Percentiles rank a stretch among this genome's conserved stretches.
Conservation (phyloP, 352 stramenopile species). For the Pythium graminicola region DNA sequence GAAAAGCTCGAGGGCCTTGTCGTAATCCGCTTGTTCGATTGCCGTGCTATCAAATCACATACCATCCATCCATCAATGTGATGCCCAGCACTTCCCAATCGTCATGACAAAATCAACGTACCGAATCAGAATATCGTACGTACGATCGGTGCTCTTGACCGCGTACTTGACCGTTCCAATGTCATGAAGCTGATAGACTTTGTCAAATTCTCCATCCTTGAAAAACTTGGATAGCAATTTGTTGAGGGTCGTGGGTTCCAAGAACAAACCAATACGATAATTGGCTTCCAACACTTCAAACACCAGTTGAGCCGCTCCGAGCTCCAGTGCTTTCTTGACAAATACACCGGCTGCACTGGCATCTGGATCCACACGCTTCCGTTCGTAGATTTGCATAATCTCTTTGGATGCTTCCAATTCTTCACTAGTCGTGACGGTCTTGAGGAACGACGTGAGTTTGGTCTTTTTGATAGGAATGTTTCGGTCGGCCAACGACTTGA, state of each 20-base stretch:
- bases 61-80: background rate
- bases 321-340: slow-evolving; percentile 79
- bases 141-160: slow-evolving; percentile 79
- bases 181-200: slow-evolving; percentile 70
- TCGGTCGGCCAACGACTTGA: slow-evolving; percentile 59
- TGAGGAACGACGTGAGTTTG: slow-evolving; percentile 78
- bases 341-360: slow-evolving; percentile 67
- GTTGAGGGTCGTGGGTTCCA: slow-evolving; percentile 75
- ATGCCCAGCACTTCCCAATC: background rate
- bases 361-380: slow-evolving; percentile 78
- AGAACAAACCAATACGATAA: slow-evolving; percentile 78
- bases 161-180: slow-evolving; percentile 74
- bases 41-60: slow-evolving; percentile 29
- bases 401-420: slow-evolving; percentile 73
- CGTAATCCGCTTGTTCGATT: slow-evolving; percentile 65
- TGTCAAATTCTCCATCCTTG: slow-evolving; percentile 69
- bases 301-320: slow-evolving; percentile 57
- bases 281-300: slow-evolving; percentile 77
- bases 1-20: slow-evolving; percentile 61
- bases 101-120: slow-evolving; percentile 7
- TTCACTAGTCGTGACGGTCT: slow-evolving; percentile 74
- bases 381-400: slow-evolving; percentile 86
- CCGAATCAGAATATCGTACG: slow-evolving; percentile 80
- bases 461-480: slow-evolving; percentile 78
- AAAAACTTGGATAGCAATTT: slow-evolving; percentile 81